These are phyloP conservation scores for Cladorrhinum samala DNA, from an alignment of 495 filamentous ascomycete species.

Conservation along the genomic window DNA sequence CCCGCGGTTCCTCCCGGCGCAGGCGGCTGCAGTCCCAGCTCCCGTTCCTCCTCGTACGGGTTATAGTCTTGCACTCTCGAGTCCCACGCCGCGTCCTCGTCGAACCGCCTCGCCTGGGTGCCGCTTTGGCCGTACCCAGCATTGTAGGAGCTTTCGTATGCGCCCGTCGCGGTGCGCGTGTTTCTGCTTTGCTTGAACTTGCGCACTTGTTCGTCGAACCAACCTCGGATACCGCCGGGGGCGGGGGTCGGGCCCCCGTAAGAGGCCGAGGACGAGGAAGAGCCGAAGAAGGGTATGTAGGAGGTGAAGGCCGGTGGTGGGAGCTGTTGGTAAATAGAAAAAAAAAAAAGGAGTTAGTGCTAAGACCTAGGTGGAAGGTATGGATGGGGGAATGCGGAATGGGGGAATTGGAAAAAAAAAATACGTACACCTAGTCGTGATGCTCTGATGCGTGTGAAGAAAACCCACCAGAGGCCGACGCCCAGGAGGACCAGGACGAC, in stretches of 20 bases:
- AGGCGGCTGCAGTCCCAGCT: conserved; percentile 39
- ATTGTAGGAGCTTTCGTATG: conserved; percentile 49
- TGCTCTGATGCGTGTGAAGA: conserved; percentile 55
- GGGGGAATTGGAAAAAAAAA: no score
- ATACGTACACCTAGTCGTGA: conserved; percentile 51
- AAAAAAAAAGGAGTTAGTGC: neutral
- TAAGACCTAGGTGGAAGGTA: no score
- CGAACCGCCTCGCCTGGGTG: conserved; percentile 34
- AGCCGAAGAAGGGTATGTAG: conserved; percentile 50
- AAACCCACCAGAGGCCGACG: conserved; percentile 42
- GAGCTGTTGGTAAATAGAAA: conserved; percentile 30
- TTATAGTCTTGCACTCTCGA: conserved; percentile 57
- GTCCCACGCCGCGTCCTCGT: conserved; percentile 72
- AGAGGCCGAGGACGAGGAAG: conserved; percentile 23
- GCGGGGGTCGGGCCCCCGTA: conserved; percentile 45
- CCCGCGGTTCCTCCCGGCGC: conserved; percentile 2
- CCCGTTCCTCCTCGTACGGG: conserved; percentile 59
- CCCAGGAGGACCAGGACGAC: conserved; percentile 44
- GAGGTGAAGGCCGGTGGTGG: conserved; percentile 55
- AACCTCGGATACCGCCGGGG: conserved; percentile 52
- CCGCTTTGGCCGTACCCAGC: conserved; percentile 18
- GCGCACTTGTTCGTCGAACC: conserved; percentile 48
- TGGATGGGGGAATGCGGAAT: neutral
- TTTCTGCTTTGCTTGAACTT: conserved; percentile 42
- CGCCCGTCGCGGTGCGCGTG: conserved; percentile 51